Percentiles rank a stretch among this genome's conserved stretches.
phyloP scores from a whole-genome alignment of 441 rosid species.

The Sinapis alba region DNA sequence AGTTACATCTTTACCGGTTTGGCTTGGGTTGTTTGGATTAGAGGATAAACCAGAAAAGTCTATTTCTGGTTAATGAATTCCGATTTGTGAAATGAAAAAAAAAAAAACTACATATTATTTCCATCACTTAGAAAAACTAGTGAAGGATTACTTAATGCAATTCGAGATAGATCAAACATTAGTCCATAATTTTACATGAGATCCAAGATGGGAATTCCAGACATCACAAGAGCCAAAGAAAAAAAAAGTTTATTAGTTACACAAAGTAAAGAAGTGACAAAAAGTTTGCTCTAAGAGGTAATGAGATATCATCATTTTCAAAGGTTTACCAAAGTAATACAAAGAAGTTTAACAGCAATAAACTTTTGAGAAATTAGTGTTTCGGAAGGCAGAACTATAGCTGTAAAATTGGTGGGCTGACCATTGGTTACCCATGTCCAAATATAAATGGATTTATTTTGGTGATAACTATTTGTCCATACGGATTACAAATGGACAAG shows the following conservation, averaged over 20 bases:
- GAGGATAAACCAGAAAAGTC: neutral
- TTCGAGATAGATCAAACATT: too few relatives aligned
- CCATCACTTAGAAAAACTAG: too few relatives aligned
- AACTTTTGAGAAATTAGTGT: neutral
- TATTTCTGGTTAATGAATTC: neutral
- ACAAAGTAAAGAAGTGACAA: neutral
- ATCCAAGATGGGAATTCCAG: too few relatives aligned
- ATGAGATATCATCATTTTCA: neutral
- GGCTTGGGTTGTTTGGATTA: neutral
- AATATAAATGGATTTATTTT: too few relatives aligned
- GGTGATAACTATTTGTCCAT: too few relatives aligned
- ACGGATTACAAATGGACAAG: too few relatives aligned
- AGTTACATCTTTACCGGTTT: neutral
- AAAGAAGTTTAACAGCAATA: neutral
- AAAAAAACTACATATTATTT: neutral
- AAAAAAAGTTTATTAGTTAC: neutral
- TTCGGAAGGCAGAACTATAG: neutral
- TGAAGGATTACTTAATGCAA: too few relatives aligned
- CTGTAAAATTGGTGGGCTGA: too few relatives aligned
- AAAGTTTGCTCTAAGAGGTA: neutral
- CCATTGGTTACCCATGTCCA: too few relatives aligned
- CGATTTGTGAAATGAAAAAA: neutral
- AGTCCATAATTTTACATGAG: too few relatives aligned
- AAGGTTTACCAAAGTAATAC: neutral
- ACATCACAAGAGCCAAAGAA: too few relatives aligned